These are phyloP conservation scores for Neurospora discreta DNA, from an alignment of 495 filamentous ascomycete genomes.

Conservation along the genomic window DNA sequence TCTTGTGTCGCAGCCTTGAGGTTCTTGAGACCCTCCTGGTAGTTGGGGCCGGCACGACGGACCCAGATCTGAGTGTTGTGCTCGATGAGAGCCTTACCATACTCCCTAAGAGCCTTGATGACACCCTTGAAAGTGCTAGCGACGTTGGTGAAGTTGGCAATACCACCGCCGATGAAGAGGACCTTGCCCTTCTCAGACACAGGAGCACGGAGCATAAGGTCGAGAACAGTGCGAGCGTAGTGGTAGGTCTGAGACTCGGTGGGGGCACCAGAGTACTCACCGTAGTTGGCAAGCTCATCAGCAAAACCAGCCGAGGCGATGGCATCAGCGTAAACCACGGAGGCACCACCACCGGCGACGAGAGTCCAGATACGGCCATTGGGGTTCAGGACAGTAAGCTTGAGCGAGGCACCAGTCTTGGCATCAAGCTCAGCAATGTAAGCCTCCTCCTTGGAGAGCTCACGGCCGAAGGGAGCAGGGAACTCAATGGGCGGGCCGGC, in stretches of 20 bases:
- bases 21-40: constrained; percentile 99
- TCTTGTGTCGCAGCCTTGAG: constrained; percentile 94
- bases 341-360: constrained; percentile 98
- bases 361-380: constrained; percentile 93
- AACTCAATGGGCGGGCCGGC: constrained; percentile 98
- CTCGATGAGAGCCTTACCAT: constrained; percentile 73
- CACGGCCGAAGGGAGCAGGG: constrained; percentile 96
- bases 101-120: constrained; percentile 91
- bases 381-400: constrained; percentile 90
- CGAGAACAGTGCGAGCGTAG: constrained; percentile 92
- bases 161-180: constrained; percentile 98
- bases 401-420: constrained; percentile 97
- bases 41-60: constrained; percentile 96
- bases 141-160: constrained; percentile 99
- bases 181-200: constrained; percentile 84
- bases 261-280: constrained; percentile 97
- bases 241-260: constrained; percentile 98
- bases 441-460: constrained; percentile 94
- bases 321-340: constrained; percentile 97
- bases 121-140: constrained; percentile 99
- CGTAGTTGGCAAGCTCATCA: constrained; percentile 96
- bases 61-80: constrained; percentile 99
- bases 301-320: constrained; percentile 96
- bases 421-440: constrained; percentile 98
- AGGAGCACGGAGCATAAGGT: constrained; percentile 94